phyloP scores from a whole-genome alignment of 139 green algal species.

The Chlamydomonas sphaeroides region DNA sequence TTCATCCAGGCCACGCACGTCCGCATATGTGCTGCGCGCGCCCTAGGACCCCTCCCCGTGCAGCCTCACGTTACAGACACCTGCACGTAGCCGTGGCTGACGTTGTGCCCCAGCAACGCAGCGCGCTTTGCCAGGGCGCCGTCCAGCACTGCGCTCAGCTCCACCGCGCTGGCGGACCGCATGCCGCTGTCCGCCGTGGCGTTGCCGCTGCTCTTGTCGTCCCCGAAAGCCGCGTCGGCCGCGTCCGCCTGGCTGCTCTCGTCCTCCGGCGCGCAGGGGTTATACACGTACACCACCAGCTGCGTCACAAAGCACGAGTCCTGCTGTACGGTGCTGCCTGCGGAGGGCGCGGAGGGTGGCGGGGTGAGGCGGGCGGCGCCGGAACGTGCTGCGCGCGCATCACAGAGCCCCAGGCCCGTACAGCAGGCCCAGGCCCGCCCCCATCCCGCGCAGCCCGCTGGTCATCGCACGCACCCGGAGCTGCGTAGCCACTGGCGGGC shows the following conservation, averaged over 20 bases:
- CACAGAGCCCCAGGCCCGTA: neutral
- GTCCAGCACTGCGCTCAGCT: neutral
- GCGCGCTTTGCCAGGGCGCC: neutral
- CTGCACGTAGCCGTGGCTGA: neutral
- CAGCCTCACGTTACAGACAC: neutral
- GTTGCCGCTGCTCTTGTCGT: neutral
- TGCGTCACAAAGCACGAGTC: conserved; percentile 26
- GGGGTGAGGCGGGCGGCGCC: neutral
- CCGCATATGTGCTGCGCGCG: too few species aligned
- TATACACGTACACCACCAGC: conserved; percentile 23
- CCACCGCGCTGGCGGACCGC: neutral
- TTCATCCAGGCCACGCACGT: neutral
- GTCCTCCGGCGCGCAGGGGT: neutral
- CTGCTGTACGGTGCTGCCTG: neutral
- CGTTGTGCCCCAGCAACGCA: neutral
- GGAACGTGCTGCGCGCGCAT: neutral
- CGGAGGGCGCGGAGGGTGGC: too few species aligned
- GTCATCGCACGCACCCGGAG: neutral
- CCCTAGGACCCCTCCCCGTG: too few species aligned
- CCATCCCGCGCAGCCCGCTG: too few species aligned
- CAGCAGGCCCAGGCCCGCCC: too few species aligned
- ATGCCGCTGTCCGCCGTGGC: too few species aligned
- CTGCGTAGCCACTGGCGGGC: neutral
- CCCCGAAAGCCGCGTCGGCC: neutral
- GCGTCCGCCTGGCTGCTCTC: neutral